Conservation (phyloP, 2,329 filamentous ascomycete genomes). For the Stylonectria norvegica region DNA sequence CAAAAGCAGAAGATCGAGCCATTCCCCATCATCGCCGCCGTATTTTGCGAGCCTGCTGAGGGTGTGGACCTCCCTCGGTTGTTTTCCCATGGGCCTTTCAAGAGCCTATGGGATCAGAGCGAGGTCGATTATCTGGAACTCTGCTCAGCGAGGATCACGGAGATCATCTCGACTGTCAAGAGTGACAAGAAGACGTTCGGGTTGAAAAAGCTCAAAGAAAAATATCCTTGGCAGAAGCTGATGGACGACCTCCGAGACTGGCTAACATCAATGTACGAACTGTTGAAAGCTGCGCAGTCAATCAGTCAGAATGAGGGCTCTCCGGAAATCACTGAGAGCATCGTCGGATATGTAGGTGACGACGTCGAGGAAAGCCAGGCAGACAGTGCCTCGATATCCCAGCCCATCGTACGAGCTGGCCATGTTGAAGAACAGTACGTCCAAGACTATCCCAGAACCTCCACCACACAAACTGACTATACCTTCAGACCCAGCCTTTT, state of each 20-base stretch:
- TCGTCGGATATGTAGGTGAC: too few species aligned
- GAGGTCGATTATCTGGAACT: conserved; percentile 14
- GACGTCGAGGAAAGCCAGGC: conserved; percentile 16
- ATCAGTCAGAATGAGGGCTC: too few species aligned
- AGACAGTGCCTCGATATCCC: conserved; percentile 22
- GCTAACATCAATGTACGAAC: conserved; percentile 16
- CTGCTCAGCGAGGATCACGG: conserved; percentile 21
- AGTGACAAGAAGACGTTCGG: conserved; percentile 8
- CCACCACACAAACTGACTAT: conserved; percentile 4
- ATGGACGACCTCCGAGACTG: conserved; percentile 17
- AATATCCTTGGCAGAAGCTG: conserved; percentile 18
- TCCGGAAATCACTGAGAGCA: too few species aligned
- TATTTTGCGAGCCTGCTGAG: conserved; percentile 29
- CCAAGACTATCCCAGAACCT: neutral
- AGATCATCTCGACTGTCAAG: conserved; percentile 11
- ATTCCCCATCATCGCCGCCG: conserved; percentile 22
- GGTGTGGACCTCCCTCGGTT: conserved; percentile 5
- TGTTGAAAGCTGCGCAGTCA: conserved; percentile 2
- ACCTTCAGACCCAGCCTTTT: conserved; percentile 24
- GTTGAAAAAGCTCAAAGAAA: conserved; percentile 11
- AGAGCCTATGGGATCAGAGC: conserved; percentile 18
- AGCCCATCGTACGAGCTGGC: conserved; percentile 22
- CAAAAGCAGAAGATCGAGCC: conserved; percentile 9
- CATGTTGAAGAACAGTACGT: neutral
- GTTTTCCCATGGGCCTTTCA: conserved; percentile 25